phyloP scores from a whole-genome alignment of 805 yeast species.

The Wickerhamiella shivajii region DNA sequence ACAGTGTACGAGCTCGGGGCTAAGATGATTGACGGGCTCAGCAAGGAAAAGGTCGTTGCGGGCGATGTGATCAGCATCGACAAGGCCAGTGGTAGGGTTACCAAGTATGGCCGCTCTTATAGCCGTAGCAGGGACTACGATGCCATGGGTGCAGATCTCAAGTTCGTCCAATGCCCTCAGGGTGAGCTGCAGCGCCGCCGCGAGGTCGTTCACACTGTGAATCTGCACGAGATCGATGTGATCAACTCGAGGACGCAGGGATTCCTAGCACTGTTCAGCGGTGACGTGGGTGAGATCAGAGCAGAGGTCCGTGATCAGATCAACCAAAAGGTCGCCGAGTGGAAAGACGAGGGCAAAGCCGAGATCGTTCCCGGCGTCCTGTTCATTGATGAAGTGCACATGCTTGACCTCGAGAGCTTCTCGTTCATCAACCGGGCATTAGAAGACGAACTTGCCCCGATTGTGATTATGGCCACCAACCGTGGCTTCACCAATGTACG shows the following conservation, averaged over 20 bases:
- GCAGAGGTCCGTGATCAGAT: constrained; percentile 93
- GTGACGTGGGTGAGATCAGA: constrained; percentile 95
- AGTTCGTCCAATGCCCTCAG: constrained; percentile 95
- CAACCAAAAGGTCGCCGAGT: constrained; percentile 90
- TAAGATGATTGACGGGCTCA: constrained; percentile 86
- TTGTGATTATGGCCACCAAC: constrained; percentile 96
- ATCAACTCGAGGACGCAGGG: constrained; percentile 97
- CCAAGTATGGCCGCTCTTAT: constrained; percentile 89
- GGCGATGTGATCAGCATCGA: constrained; percentile 96
- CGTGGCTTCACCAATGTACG: constrained; percentile 88
- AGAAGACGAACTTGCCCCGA: constrained; percentile 93
- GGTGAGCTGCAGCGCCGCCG: constrained; percentile 95
- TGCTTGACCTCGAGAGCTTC: constrained; percentile 94
- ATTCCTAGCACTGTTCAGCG: constrained; percentile 84
- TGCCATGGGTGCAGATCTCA: constrained; percentile 97
- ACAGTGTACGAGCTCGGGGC: constrained; percentile 91
- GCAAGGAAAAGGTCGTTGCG: constrained; percentile 88
- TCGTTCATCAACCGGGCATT: constrained; percentile 90
- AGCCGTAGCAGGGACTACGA: constrained; percentile 95
- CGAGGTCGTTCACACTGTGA: constrained; percentile 94
- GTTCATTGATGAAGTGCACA: constrained; percentile 95
- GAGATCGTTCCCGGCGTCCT: constrained; percentile 92
- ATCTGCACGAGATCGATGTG: constrained; percentile 93
- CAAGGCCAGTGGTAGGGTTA: constrained; percentile 86
- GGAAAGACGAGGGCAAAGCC: constrained; percentile 98